A percentile compares a stretch with the other conserved stretches of the same genome.
These are phyloP conservation scores for Pseudocercospora ulei DNA, from an alignment of 2,329 filamentous ascomycete species.

Conservation along the genomic window DNA sequence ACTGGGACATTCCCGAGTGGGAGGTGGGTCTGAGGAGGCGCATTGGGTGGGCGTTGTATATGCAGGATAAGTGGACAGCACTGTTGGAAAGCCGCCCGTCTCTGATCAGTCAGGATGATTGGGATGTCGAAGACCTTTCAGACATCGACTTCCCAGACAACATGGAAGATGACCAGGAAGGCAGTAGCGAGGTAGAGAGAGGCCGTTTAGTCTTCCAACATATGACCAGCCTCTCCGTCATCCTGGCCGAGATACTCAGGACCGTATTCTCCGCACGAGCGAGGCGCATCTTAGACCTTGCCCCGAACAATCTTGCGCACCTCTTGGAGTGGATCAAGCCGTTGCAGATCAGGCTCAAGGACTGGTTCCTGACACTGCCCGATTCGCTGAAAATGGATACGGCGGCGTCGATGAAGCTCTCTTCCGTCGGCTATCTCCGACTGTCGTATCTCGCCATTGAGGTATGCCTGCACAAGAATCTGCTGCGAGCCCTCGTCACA, in stretches of 20 bases:
- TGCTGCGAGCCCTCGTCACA: conserved; percentile 33
- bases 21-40: conserved; percentile 29
- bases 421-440: conserved; percentile 38
- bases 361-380: conserved; percentile 25
- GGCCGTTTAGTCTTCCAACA: conserved; percentile 29
- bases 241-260: conserved; percentile 24
- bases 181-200: conserved; percentile 28
- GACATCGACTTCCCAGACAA: conserved; percentile 31
- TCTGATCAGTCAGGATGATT: conserved; percentile 24
- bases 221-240: conserved; percentile 26
- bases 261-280: conserved; percentile 23
- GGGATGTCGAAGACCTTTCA: conserved; percentile 25
- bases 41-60: conserved; percentile 29
- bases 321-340: conserved; percentile 26
- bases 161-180: conserved; percentile 27
- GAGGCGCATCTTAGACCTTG: conserved; percentile 17
- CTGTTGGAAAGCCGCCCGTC: conserved; percentile 29
- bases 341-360: conserved; percentile 25
- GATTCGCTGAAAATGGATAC: conserved; percentile 27
- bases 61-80: conserved; percentile 30
- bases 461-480: conserved; percentile 40
- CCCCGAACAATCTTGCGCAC: conserved; percentile 15
- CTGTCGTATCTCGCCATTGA: conserved; percentile 42
- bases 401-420: conserved; percentile 28
- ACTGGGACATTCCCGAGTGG: conserved; percentile 29